phyloP scores from a whole-genome alignment of 2,329 filamentous ascomycete genomes.

The Microdochium trichocladiopsis region DNA sequence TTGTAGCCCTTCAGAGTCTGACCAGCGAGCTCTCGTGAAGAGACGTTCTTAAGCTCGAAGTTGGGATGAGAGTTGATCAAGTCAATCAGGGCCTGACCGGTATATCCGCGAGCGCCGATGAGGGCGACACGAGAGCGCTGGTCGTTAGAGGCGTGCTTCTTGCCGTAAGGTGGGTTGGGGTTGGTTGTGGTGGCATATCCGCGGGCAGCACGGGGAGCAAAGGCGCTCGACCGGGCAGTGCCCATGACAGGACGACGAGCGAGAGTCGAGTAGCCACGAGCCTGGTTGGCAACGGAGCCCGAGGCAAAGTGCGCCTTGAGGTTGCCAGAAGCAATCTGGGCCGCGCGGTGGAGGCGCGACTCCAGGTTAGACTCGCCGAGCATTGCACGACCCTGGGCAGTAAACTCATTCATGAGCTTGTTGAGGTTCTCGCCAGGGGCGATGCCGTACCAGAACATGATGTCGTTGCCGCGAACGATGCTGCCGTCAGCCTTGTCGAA shows the following conservation, averaged over 20 bases:
- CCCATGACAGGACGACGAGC: slow-evolving; percentile 30
- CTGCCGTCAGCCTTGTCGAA: slow-evolving; percentile 95
- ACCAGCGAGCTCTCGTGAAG: slow-evolving; percentile 42
- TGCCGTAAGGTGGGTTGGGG: slow-evolving; percentile 83
- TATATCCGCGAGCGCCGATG: slow-evolving; percentile 90
- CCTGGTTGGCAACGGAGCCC: slow-evolving; percentile 41
- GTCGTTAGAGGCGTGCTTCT: slow-evolving; percentile 79
- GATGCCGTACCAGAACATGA: slow-evolving; percentile 94
- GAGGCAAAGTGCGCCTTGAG: slow-evolving; percentile 31
- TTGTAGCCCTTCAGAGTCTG: slow-evolving; percentile 83
- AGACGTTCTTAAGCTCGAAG: slow-evolving; percentile 6
- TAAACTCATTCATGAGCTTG: slow-evolving; percentile 79
- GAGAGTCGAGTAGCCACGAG: slow-evolving; percentile 60
- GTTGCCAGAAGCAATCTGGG: slow-evolving; percentile 57
- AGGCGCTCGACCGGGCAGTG: slow-evolving; percentile 12
- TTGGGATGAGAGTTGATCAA: slow-evolving; percentile 65
- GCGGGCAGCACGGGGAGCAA: slow-evolving; percentile 25
- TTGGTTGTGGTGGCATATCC: slow-evolving; percentile 63
- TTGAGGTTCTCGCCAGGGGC: slow-evolving; percentile 76
- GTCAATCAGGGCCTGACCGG: slow-evolving; percentile 82
- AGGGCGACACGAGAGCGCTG: slow-evolving; percentile 74
- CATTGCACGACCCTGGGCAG: slow-evolving; percentile 75
- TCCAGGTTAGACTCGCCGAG: slow-evolving; percentile 86
- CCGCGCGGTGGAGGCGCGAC: slow-evolving; percentile 73
- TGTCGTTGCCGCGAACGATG: slow-evolving; percentile 75